Base-by-base conservation (phyloP, 2,329 filamentous ascomycete species). In the Ploettnerulaceae sp. region DNA sequence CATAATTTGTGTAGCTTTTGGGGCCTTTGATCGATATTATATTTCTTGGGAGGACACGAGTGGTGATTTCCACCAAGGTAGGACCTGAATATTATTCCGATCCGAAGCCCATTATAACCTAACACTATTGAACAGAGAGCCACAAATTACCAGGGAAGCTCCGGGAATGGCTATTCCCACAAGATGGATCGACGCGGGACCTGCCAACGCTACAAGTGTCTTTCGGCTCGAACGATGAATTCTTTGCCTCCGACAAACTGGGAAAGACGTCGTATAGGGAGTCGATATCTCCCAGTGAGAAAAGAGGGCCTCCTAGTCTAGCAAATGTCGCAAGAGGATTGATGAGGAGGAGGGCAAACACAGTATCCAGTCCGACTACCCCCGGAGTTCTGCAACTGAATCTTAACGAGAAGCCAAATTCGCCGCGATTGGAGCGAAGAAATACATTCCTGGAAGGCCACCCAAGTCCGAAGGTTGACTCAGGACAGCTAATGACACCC, bases 21-120 rank as follows among this genome's bases (percentile, higher is more conserved):
- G 55, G 14, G 55, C 53, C 3, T 56, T 56, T 31, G 50, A 57
- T 39, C 32, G 51, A 24, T 57, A 56, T 34, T 57, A 54, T 22
- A 48, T 57, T 21, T 56, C 50, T 2, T 57, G 55, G 55, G 46
- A 57, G 28, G 53, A 56, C 25, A 51, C 33, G 6, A 28, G 48
- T 33, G 51, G 52, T 14, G 32, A 54, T 25, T 53, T 52, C 24
- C 51, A 54, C 18, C 53, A 57, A 51, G 51, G 55, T 56, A 38
- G 40, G 37, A 18, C 15, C 15, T 45, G 17, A 20, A 9, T 22
- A n/a, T 25, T 9, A 17, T 11, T 28, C 11, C 12, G n/a, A n/a
- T n/a, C n/a, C n/a, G n/a, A n/a, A n/a, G n/a, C n/a, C n/a, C n/a
- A n/a, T n/a, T 8, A 7, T 17, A 14, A 9, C 6, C 6, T 17